Evolutionary conservation across 2,329 filamentous ascomycete genomes (phyloP), one percentile per base, ranked within the genome.

Genomic region (Ascochyta viciae-villosae): DNA sequence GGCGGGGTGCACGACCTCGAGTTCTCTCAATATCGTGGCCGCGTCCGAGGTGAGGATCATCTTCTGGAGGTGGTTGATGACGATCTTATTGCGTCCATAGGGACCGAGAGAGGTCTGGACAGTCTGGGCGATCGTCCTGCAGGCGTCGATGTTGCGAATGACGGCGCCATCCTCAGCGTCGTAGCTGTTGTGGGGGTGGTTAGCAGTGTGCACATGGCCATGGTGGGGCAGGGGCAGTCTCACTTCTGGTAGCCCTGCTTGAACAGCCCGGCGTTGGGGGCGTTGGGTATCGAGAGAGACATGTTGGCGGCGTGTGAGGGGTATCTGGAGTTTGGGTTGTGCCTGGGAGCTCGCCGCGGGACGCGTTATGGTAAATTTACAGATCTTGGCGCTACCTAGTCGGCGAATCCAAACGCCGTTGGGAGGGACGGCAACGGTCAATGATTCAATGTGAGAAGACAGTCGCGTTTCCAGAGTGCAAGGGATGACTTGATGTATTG

Each of bases 51-150:
- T 99, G 64, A 99, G 84, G 70, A 97, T 96, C 95, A 99, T 97
- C 85, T 99, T 99, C 79, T 96, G 92, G 62, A 99, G 85, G 81
- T 99, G 96, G 84, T 99, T 99, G 84, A 99, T 98, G 81, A 99
- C 92, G 75, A 99, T 93, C 83, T 99, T 99, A 85, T 99, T 99
- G 79, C 95, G 91, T 73, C 95, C 95, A 80, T 96, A 97, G 58
- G 95, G 95, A 48, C 95, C 96, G 33, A 99, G 86, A 41, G 95
- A 98, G 54, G 95, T 98, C 83, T 96, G 92, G 45, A 99, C 95
- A 48, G 95, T 99, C 71, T 90, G 91, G 56, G 95, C 88, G 78
- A 99, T 98, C 66, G 95, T 91, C 64, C 93, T 87, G 83, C 95
- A 99, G 76, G 96, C 95, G 76, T 99, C 96, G 80, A 99, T 98